Evolutionary conservation across 1,284 basidiomycete genomes (phyloP).

Genomic region (Irpex lacteus): DNA sequence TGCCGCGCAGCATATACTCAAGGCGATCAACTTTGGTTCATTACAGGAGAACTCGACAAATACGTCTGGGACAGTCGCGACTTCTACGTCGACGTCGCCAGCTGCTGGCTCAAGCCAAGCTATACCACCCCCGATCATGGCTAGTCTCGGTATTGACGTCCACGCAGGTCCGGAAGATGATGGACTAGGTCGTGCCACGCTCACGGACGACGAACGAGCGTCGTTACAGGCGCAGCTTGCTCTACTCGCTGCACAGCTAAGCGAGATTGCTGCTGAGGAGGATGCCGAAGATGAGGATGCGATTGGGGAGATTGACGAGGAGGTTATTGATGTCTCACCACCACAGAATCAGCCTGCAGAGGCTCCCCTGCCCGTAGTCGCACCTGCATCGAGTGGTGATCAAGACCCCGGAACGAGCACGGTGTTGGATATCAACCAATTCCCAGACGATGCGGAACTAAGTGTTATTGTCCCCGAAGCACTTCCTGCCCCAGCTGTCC

Average conservation of each 20-base stretch:
- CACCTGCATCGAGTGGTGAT: not conserved
- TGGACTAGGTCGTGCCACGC: conserved; percentile 14
- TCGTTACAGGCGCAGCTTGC: conserved; percentile 63
- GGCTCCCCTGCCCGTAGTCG: not conserved
- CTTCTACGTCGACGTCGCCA: not conserved
- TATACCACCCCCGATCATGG: conserved; percentile 10
- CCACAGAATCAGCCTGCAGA: not conserved
- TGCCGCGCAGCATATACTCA: conserved; percentile 72
- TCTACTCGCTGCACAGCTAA: conserved; percentile 59
- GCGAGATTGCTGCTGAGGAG: conserved; percentile 46
- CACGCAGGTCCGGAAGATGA: conserved; percentile 7
- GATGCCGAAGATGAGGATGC: conserved; percentile 25
- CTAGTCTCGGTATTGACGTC: conserved; percentile 14
- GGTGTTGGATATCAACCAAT: conserved; percentile 18
- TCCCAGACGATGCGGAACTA: conserved; percentile 10
- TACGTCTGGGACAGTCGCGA: conserved; percentile 6
- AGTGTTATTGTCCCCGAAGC: not conserved
- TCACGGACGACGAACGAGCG: conserved; percentile 46
- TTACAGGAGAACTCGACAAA: conserved; percentile 33
- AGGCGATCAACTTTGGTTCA: conserved; percentile 68
- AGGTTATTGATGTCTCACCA: not conserved
- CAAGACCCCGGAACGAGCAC: conserved; percentile 2
- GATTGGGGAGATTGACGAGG: not conserved
- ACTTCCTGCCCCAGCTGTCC: not conserved
- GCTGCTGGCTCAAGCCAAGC: not conserved